phyloP scores from a whole-genome alignment of 441 rosid genomes.

The Corymbia citriodora region DNA sequence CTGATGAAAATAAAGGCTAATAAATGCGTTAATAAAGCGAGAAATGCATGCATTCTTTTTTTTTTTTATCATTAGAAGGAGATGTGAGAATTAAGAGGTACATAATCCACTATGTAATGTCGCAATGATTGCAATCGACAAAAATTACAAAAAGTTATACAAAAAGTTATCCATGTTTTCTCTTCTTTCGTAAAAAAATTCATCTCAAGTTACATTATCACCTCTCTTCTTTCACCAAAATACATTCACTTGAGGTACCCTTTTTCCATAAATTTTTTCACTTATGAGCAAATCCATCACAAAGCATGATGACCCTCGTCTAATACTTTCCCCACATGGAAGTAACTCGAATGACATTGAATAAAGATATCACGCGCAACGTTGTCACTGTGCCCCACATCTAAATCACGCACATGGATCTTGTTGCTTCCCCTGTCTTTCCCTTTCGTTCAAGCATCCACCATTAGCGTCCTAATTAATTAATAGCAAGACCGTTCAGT shows the following conservation, averaged over 20 bases:
- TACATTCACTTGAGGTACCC: neutral
- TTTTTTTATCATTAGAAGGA: neutral
- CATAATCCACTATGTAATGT: neutral
- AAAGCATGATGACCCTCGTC: fast-evolving
- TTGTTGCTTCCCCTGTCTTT: neutral
- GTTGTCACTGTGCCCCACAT: neutral
- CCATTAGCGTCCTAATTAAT: neutral
- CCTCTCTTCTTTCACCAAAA: neutral
- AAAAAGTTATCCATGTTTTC: neutral
- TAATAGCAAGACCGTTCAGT: neutral
- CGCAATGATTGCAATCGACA: neutral
- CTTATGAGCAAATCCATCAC: neutral
- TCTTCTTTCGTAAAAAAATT: neutral
- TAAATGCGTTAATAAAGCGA: neutral
- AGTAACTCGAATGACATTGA: neutral
- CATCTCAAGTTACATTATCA: neutral
- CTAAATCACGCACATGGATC: neutral
- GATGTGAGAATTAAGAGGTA: neutral
- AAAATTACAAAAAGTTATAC: neutral
- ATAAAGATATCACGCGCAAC: neutral
- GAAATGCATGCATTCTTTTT: neutral
- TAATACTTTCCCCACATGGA: neutral
- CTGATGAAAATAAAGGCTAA: neutral
- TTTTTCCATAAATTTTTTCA: neutral
- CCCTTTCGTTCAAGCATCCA: neutral